phyloP scores from a whole-genome alignment of 805 yeast genomes.

The Wickerhamiella cacticola region DNA sequence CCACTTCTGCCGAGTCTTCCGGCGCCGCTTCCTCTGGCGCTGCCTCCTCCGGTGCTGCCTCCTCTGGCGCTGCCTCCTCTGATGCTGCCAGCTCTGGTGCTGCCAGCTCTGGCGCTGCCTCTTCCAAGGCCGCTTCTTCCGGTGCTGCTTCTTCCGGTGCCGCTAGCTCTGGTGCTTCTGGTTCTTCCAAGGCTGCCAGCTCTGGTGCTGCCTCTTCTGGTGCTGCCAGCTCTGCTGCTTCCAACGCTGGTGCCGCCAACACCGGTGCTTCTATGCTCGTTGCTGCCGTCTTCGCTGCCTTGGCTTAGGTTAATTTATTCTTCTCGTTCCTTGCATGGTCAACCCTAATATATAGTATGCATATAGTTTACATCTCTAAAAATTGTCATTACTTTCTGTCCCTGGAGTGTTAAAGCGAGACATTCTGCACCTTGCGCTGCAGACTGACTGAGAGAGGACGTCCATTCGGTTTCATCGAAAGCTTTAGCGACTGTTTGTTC shows the following conservation, averaged over 20 bases:
- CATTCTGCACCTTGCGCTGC: too few relatives aligned
- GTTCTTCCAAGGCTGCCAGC: constrained; percentile 3
- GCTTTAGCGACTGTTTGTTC: too few relatives aligned
- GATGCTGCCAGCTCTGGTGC: neutral
- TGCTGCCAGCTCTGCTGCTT: neutral
- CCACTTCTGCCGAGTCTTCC: neutral
- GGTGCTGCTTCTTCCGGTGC: neutral
- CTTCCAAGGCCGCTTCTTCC: neutral
- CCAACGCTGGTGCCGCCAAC: constrained; percentile 1
- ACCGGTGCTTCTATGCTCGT: neutral
- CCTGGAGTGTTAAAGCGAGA: too few relatives aligned
- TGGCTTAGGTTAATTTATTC: constrained; percentile 8
- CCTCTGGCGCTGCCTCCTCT: constrained; percentile 9
- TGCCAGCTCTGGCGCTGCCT: neutral
- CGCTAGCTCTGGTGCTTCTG: neutral
- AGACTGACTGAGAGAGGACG: too few relatives aligned
- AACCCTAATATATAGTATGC: constrained; percentile 1
- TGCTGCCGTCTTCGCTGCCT: constrained; percentile 1
- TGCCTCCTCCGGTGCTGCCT: constrained; percentile 5
- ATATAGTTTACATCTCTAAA: constrained; percentile 1
- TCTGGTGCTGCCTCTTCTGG: constrained; percentile 5
- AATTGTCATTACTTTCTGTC: too few relatives aligned
- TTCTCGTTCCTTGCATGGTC: neutral
- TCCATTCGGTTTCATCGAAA: too few relatives aligned
- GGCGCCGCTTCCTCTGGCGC: neutral